Evolutionary conservation across 1,284 basidiomycete genomes (phyloP).

Genomic region (Trichosporon coremiiforme): DNA sequence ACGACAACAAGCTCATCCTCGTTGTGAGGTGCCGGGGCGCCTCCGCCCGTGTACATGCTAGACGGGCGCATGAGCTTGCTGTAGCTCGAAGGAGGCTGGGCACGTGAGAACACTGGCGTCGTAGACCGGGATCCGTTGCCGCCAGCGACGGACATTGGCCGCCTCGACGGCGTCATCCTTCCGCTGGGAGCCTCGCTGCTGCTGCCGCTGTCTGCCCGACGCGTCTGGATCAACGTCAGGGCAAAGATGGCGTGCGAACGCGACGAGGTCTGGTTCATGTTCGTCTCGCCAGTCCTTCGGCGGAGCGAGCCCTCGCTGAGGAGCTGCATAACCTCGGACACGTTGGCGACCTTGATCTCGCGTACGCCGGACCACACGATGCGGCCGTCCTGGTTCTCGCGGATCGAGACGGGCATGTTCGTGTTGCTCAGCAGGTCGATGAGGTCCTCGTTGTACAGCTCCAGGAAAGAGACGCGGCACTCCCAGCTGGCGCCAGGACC

Average conservation of each 20-base stretch:
- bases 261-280: constrained; percentile 98
- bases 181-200: constrained; percentile 21
- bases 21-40: constrained; percentile 40
- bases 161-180: constrained; percentile 31
- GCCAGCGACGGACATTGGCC: constrained; percentile 31
- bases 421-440: constrained; percentile 78
- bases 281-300: constrained; percentile 92
- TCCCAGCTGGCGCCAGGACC: constrained; percentile 66
- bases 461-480: constrained; percentile 73
- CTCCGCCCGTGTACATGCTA: constrained; percentile 62
- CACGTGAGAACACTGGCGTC: constrained; percentile 29
- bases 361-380: constrained; percentile 96
- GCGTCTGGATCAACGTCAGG: constrained; percentile 78
- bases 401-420: constrained; percentile 82
- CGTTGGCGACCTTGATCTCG: constrained; percentile 81
- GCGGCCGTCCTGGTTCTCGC: constrained; percentile 93
- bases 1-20: constrained; percentile 81
- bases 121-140: constrained; percentile 29
- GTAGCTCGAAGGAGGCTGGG: constrained; percentile 29
- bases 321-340: constrained; percentile 86
- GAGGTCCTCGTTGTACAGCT: constrained; percentile 97
- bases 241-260: constrained; percentile 99
- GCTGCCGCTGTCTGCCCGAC: constrained; percentile 34
- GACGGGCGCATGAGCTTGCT: constrained; percentile 61
- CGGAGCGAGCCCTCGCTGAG: constrained; percentile 85